These are phyloP conservation scores for Cyclostephanos tholiformis DNA, from an alignment of 108 stramenopile genomes.

Conservation along the genomic window DNA sequence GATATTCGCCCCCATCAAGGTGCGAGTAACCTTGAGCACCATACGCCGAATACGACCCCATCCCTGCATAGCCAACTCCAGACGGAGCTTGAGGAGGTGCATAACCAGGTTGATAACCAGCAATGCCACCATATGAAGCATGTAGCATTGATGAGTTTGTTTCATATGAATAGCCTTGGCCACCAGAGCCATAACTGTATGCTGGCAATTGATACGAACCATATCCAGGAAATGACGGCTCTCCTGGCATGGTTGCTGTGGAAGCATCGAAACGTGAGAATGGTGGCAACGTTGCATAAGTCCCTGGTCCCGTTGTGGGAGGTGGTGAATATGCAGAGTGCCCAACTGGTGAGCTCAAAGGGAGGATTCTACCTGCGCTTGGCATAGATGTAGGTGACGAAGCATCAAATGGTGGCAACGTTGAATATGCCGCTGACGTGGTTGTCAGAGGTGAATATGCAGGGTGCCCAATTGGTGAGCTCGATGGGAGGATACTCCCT, in stretches of 20 bases:
- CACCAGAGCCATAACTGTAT: constrained; percentile 32
- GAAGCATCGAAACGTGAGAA: constrained; percentile 1
- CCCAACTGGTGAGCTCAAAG: constrained; percentile 12
- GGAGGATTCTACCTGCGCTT: constrained; percentile 16
- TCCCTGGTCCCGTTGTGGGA: constrained; percentile 5
- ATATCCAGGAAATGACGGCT: constrained; percentile 18
- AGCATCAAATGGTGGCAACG: constrained; percentile 14
- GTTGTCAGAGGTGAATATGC: constrained; percentile 11
- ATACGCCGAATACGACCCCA: constrained; percentile 21
- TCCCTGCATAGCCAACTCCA: constrained; percentile 13
- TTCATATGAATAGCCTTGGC: constrained; percentile 19
- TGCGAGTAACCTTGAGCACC: constrained; percentile 27
- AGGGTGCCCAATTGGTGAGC: constrained; percentile 7
- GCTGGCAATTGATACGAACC: constrained; percentile 15
- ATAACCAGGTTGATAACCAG: constrained; percentile 19
- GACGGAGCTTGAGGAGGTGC: constrained; percentile 4
- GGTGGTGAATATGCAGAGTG: constrained; percentile 12
- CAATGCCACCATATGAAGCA: background rate
- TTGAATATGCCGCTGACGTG: constrained; percentile 14
- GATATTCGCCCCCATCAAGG: constrained; percentile 19
- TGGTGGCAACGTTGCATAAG: constrained; percentile 21
- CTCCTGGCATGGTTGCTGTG: background rate
- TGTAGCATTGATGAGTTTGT: constrained; percentile 10
- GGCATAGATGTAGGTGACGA: constrained; percentile 8
- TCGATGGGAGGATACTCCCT: constrained; percentile 4